Percentiles rank a stretch among this genome's conserved stretches.
Conservation (phyloP, 441 rosid species). For the Oxalis stricta region DNA sequence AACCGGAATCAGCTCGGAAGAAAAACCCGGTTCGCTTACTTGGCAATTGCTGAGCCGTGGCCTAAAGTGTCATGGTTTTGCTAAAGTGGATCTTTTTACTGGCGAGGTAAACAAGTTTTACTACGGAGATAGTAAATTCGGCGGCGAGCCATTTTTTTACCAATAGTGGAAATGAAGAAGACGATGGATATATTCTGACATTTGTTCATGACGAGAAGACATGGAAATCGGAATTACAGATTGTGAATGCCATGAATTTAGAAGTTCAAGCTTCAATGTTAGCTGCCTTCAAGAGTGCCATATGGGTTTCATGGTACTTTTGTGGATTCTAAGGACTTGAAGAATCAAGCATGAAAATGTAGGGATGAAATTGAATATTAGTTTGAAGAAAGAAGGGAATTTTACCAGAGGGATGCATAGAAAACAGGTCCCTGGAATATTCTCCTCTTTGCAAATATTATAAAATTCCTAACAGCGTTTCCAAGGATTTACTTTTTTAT, state of each 20-base stretch:
- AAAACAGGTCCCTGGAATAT: constrained; percentile 33
- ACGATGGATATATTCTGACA: constrained; percentile 40
- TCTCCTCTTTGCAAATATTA: constrained; percentile 12
- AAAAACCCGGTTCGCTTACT: constrained; percentile 46
- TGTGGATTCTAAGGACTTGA: constrained; percentile 32
- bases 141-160: constrained; percentile 71
- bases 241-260: constrained; percentile 41
- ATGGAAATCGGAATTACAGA: constrained; percentile 51
- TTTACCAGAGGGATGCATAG: constrained; percentile 2
- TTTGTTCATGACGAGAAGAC: constrained; percentile 61
- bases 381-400: neutral
- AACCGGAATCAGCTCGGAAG: constrained; percentile 52
- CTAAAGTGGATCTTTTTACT: constrained; percentile 51
- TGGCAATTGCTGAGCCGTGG: constrained; percentile 84
- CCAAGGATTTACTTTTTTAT: constrained; percentile 7
- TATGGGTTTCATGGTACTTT: constrained; percentile 89
- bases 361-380: neutral
- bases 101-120: constrained; percentile 39
- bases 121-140: constrained; percentile 47
- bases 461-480: constrained; percentile 5
- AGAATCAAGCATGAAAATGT: constrained; percentile 26
- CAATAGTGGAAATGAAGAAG: constrained; percentile 41
- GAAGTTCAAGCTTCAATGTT: constrained; percentile 43
- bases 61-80: constrained; percentile 85
- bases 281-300: constrained; percentile 80